Evolutionary conservation across 2,329 filamentous ascomycete genomes (phyloP).

Genomic region (Fusarium abutilonis): DNA sequence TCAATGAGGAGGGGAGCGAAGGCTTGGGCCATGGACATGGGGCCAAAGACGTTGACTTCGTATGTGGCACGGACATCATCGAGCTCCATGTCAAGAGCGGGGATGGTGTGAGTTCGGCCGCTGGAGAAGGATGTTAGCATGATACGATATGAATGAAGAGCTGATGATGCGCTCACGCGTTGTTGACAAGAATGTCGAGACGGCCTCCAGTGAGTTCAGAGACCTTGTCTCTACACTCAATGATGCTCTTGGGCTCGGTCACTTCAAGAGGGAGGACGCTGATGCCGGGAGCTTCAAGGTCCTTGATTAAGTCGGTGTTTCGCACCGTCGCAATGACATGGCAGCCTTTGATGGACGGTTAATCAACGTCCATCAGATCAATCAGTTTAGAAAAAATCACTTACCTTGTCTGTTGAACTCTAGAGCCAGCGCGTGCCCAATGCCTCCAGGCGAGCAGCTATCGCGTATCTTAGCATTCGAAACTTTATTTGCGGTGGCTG

Average conservation of each 20-base stretch:
- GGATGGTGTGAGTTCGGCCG: constrained; percentile 61
- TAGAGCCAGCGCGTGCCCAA: constrained; percentile 63
- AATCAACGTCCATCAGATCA: background rate
- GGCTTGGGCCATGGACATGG: constrained; percentile 64
- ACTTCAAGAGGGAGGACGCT: constrained; percentile 64
- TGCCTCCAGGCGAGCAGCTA: constrained; percentile 68
- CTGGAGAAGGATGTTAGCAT: constrained; percentile 44
- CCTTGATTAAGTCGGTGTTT: constrained; percentile 57
- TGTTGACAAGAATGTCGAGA: constrained; percentile 69
- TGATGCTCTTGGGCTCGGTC: constrained; percentile 62
- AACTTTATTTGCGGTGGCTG: background rate
- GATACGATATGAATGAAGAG: background rate
- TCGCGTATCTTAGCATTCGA: background rate
- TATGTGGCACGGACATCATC: constrained; percentile 64
- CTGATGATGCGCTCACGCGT: constrained; percentile 57
- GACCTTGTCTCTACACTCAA: constrained; percentile 58
- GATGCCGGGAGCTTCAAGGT: constrained; percentile 59
- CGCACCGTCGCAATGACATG: constrained; percentile 68
- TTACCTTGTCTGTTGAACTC: constrained; percentile 64
- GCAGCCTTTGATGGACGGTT: constrained; percentile 37
- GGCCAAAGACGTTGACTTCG: constrained; percentile 67
- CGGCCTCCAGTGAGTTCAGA: constrained; percentile 60
- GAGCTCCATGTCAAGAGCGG: constrained; percentile 62
- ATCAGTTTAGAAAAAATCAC: background rate
- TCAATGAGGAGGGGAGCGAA: constrained; percentile 62